Base-by-base conservation (phyloP, 208 protist species). In the Acanthamoeba castellanii region DNA sequence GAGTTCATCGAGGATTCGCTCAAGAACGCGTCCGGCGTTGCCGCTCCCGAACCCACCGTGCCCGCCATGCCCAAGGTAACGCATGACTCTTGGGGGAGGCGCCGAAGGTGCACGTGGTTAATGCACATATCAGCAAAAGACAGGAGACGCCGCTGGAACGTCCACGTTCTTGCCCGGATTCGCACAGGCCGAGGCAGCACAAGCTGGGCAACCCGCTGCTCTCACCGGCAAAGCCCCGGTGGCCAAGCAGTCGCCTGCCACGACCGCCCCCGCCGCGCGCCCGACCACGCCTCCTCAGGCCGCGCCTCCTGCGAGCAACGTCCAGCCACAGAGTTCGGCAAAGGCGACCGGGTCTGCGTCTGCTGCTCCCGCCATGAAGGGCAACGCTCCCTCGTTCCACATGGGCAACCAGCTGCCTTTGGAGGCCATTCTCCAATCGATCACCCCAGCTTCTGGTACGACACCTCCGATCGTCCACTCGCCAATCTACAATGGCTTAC, bases 1-100 rank as follows among this genome's bases (percentile, higher is more conserved):
- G 30, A 78, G 22, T 95, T 95, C 76, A 96, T 98, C 16, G 95
- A 98, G 50, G 57, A 92, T 7, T 64, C 88, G 25, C 64, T 95
- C 3, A 78, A 61, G 45, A 78, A 72, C 70, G 88, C 61, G 27
- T 72, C 61, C 42, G 30, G 37, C 20, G 50, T 30, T 37, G 42
- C 88, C n/a, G 88, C 88, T 42, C 66, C 88, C 13, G 87, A 70
- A 27, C 61, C 61, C 9, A 72, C 88, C n/a, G 88, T 93, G 37
- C 88, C 88, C n/a, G 70, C 88, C 5, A 88, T 78, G 88, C 88
- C 70, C 66, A 81, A 93, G 42, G 66, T 93, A 32, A 59, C 42
- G 52, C 16, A 78, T 8, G 70, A 14, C 25, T 22, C 34, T 47
- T 47, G 42, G 42, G 1, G 37, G 42, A 47, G 42, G 42, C 37